These are phyloP conservation scores for Boletales sp. DNA, from an alignment of 768 basidiomycete species.

Conservation along the genomic window DNA sequence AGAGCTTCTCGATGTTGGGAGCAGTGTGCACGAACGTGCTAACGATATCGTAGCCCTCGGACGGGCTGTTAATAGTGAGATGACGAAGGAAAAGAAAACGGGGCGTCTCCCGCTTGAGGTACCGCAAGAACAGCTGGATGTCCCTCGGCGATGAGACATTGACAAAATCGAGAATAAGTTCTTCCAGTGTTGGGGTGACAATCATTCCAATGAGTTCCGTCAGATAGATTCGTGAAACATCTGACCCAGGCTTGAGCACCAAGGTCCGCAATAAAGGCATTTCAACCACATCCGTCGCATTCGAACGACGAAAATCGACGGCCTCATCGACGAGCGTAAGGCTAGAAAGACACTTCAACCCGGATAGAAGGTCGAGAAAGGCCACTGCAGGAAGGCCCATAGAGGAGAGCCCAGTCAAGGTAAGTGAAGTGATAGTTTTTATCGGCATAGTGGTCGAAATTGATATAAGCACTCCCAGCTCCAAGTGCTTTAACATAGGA, in stretches of 20 bases:
- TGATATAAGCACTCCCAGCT: slow-evolving; percentile 18
- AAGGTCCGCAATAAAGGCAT: slow-evolving; percentile 18
- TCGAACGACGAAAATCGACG: slow-evolving; percentile 23
- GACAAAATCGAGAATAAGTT: slow-evolving; percentile 25
- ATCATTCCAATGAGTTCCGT: slow-evolving; percentile 22
- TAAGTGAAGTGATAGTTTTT: slow-evolving; percentile 21
- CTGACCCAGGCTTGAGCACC: slow-evolving; percentile 22
- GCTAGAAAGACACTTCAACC: slow-evolving; percentile 18
- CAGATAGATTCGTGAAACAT: slow-evolving; percentile 27
- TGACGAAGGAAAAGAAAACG: slow-evolving; percentile 23
- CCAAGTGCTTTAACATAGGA: slow-evolving; percentile 19
- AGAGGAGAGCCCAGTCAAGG: slow-evolving; percentile 20
- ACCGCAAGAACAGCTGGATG: slow-evolving; percentile 25
- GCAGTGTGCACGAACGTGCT: slow-evolving; percentile 22
- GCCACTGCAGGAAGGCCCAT: slow-evolving; percentile 17
- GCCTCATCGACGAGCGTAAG: slow-evolving; percentile 25
- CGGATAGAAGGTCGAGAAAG: slow-evolving; percentile 23
- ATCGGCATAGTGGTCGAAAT: slow-evolving; percentile 16
- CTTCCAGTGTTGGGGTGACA: slow-evolving; percentile 21
- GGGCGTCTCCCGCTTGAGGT: slow-evolving; percentile 25
- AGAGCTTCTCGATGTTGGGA: slow-evolving; percentile 21
- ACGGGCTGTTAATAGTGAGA: slow-evolving; percentile 22
- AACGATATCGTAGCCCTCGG: slow-evolving; percentile 21
- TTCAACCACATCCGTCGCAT: slow-evolving; percentile 7
- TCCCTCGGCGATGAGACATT: slow-evolving; percentile 24